Base-by-base conservation (phyloP, 1,139 yeast genomes). In the Geotrichum carabidarum region DNA sequence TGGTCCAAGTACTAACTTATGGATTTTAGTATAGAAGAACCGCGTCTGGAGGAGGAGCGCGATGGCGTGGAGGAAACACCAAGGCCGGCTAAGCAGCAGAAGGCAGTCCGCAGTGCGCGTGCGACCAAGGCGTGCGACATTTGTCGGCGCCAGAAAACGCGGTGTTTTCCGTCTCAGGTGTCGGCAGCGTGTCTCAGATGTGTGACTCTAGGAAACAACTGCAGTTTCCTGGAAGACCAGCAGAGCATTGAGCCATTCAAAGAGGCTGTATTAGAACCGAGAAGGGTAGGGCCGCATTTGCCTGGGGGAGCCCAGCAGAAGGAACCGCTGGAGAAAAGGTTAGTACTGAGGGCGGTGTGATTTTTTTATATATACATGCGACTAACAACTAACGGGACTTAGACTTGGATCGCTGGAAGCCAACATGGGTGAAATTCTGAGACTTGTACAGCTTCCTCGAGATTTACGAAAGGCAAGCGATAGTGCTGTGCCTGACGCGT, bases 101-200 rank as follows among this genome's bases (percentile, higher is more conserved):
- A 40, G 15, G 48, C 57, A 3, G 37, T 52, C 27, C 43, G 58
- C n/a, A 51, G 53, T 9, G 44, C 58, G 11, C 51, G 60, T 71
- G 61, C 59, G n/a, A 74, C 76, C 0, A 72, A 74, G 58, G 89
- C 89, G 0, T 83, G 89, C 64, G 76, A 75, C 3, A 67, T 73
- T 22, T 83, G 89, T 63, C 71, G 88, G 40, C 75, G 71, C 58
- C 86, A 80, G 63, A 83, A 83, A 67, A 82, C 87, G 1, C 67
- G 86, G 54, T 83, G 89, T 62, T 76, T 83, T 60, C 72, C 81
- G 48, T 73, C 81, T 0, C 76, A 74, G 8, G 70, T 70, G 48
- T 71, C 78, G 1, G 63, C 71, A 14, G 72, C 80, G 4, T 83
- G 89, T 66, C 68, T 82, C 41, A 66, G 88, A 36, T 83, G 89